Conservation (phyloP, 2,329 filamentous ascomycete genomes). For the Aspergillus versicolor region DNA sequence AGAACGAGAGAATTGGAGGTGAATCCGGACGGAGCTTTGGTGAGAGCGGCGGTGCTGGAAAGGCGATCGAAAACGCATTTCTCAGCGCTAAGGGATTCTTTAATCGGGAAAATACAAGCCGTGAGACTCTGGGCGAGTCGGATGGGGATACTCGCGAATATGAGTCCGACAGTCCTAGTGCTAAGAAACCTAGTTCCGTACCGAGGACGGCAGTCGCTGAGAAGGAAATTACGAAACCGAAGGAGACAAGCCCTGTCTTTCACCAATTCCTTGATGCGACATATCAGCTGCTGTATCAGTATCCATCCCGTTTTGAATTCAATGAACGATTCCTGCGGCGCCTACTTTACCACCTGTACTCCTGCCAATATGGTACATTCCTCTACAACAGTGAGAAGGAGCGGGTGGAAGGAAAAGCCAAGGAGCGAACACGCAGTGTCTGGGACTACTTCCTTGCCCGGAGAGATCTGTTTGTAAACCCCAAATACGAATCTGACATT, state of each 20-base stretch:
- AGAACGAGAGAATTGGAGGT: constrained; percentile 73
- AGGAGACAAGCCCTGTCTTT: constrained; percentile 92
- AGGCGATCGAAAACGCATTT: constrained; percentile 82
- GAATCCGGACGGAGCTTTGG: constrained; percentile 41
- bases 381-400: constrained; percentile 94
- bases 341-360: constrained; percentile 89
- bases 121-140: constrained; percentile 63
- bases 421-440: constrained; percentile 76
- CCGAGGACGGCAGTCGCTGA: constrained; percentile 46
- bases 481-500: constrained; percentile 69
- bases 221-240: constrained; percentile 70
- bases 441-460: constrained; percentile 94
- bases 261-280: constrained; percentile 96
- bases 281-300: constrained; percentile 83
- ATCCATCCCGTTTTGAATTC: constrained; percentile 89
- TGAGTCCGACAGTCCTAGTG: constrained; percentile 44
- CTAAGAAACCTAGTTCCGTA: constrained; percentile 36
- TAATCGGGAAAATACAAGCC: constrained; percentile 71
- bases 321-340: constrained; percentile 90
- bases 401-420: constrained; percentile 66
- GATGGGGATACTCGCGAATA: constrained; percentile 53
- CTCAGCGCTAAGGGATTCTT: constrained; percentile 87
- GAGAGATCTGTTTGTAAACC: constrained; percentile 77
- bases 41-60: constrained; percentile 52
- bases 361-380: constrained; percentile 96